phyloP scores from a whole-genome alignment of 768 basidiomycete species.

The Podaxis sp. region DNA sequence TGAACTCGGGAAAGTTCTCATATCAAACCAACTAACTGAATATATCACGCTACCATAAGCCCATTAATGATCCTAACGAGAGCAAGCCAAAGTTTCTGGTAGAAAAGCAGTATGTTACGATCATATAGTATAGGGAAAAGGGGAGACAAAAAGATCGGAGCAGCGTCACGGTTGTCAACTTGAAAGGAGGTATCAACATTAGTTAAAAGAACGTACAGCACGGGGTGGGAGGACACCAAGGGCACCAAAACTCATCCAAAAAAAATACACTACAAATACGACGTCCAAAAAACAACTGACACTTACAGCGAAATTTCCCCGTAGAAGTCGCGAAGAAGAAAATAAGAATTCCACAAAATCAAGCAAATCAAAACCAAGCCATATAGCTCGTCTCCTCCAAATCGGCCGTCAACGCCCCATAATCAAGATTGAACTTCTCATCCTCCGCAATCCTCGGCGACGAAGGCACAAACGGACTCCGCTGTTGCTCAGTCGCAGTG shows the following conservation, averaged over 20 bases:
- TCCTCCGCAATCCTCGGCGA: slow-evolving; percentile 52
- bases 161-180: no score
- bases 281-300: no score
- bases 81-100: neutral
- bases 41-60: neutral
- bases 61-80: neutral
- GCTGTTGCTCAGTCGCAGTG: neutral
- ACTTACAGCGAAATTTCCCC: no score
- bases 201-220: no score
- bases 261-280: no score
- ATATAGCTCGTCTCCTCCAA: slow-evolving; percentile 63
- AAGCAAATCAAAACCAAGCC: slow-evolving; percentile 56
- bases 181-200: no score
- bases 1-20: neutral
- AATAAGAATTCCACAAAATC: neutral
- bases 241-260: no score
- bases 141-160: no score
- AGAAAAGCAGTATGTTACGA: neutral
- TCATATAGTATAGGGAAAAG: neutral
- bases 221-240: no score
- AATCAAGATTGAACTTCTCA: slow-evolving; percentile 58
- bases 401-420: slow-evolving; percentile 54
- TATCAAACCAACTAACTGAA: neutral
- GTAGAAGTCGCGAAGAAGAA: neutral
- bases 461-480: slow-evolving; percentile 43